phyloP scores from a whole-genome alignment of 176 grass and related monocot species.

The Alloteropsis semialata region DNA sequence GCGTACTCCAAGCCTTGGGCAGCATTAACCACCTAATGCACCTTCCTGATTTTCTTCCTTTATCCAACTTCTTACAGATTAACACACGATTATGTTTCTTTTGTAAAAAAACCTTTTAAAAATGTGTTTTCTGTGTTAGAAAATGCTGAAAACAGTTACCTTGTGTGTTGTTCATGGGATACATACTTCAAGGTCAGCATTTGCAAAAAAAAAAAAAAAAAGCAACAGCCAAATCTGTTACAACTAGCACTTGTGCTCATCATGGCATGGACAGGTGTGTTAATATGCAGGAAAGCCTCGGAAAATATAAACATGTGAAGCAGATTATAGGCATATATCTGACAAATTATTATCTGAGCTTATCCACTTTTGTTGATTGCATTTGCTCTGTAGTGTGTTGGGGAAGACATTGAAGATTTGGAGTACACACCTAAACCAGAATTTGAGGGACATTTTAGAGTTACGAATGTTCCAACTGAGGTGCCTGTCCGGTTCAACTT shows the following conservation, averaged over 20 bases:
- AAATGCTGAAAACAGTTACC: neutral
- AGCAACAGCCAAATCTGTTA: neutral
- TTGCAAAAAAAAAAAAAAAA: slow-evolving; percentile 23
- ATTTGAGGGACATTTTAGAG: slow-evolving; percentile 90
- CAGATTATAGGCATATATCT: neutral
- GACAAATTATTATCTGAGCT: slow-evolving; percentile 14
- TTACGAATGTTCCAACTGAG: slow-evolving; percentile 90
- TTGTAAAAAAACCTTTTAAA: neutral
- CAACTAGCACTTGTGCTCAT: neutral
- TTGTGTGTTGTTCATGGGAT: neutral
- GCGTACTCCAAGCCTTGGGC: neutral
- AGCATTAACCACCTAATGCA: slow-evolving; percentile 6
- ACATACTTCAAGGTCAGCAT: slow-evolving; percentile 7
- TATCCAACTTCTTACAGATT: neutral
- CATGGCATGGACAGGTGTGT: neutral
- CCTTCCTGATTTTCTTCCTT: neutral
- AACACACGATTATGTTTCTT: slow-evolving; percentile 7
- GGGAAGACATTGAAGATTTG: slow-evolving; percentile 97
- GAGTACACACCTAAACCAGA: slow-evolving; percentile 98
- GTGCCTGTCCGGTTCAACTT: slow-evolving; percentile 46
- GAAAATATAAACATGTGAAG: neutral
- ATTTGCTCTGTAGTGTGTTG: slow-evolving; percentile 73
- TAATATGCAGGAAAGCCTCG: neutral
- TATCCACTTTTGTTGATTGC: slow-evolving; percentile 10
- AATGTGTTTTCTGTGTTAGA: neutral